Evolutionary conservation across 306 rosid genomes (phyloP), one percentile per base, ranked within the genome.

Genomic region (Dryas drummondii): DNA sequence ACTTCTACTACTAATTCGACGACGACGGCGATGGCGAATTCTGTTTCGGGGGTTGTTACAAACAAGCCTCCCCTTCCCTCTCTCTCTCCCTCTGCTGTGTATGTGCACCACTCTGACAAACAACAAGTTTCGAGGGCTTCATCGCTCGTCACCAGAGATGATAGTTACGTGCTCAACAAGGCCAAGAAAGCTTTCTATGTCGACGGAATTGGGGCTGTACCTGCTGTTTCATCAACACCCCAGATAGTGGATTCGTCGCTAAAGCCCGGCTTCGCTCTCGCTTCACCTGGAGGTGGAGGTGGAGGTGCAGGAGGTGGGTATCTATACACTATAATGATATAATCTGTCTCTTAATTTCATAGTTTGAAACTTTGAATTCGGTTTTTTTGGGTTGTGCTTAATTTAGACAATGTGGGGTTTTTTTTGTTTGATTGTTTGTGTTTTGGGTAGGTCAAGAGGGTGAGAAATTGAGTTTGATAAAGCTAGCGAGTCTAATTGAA

Each of bases 401-500:
- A 32, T 13, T 73, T 56, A 16, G 67, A 27, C 8, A 72, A 47
- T 73, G 57, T 72, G 46, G 76, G 14, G 19, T 72, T 44, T 15
- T 9, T 32, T 37, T 60, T 60, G 68, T 41, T 64, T 15, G 49
- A 42, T 56, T 42, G 41, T 12, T 55, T 56, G 17, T 53, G 55
- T 50, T 22, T 58, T 62, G 79, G 37, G 4, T 68, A 90, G 97
- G 94, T 84, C 85, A 80, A 86, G 91, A 88, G 62, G 86, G 92
- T 80, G 97, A 90, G 16, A 93, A 93, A 74, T 82, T 90, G 85
- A 87, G 89, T 79, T 78, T 93, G 76, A 90, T 93, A 58, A 87
- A 89, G 79, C 85, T 93, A 51, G 94, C 91, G 72, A 84, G 94
- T 82, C 54, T 93, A 64, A 90, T 93, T 79, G 98, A 93, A 76